These are phyloP conservation scores for Annona cherimola DNA, from an alignment of 164 flowering plant genomes.

Conservation along the genomic window DNA sequence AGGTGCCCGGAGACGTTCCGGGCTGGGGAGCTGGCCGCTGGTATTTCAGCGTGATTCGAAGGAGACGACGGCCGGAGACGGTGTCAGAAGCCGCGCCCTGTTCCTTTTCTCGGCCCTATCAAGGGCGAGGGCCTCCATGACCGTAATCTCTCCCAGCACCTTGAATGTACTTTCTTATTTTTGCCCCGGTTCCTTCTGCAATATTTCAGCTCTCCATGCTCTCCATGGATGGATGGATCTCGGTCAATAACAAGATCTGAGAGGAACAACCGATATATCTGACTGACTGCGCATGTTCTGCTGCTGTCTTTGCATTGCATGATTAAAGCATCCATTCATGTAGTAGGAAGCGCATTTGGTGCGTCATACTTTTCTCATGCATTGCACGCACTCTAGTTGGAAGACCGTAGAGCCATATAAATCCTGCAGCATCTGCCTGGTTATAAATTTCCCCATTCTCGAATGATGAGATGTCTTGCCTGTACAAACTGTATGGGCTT, in stretches of 20 bases:
- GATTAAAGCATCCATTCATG: too few relatives aligned
- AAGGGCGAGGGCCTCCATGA: constrained; percentile 29
- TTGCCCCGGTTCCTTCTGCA: neutral
- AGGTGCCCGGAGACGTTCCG: constrained; percentile 15
- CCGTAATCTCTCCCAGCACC: constrained; percentile 25
- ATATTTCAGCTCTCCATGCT: constrained; percentile 1
- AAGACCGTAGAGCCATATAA: constrained; percentile 80
- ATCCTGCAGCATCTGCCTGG: constrained; percentile 97
- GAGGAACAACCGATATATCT: too few relatives aligned
- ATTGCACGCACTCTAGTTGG: constrained; percentile 88
- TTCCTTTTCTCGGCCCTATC: constrained; percentile 20
- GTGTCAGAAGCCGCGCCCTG: constrained; percentile 17
- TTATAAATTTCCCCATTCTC: constrained; percentile 74
- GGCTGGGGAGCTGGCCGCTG: constrained; percentile 13
- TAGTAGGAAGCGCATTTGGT: too few relatives aligned
- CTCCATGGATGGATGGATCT: too few relatives aligned
- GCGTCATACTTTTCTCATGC: constrained; percentile 69
- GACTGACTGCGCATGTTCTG: too few relatives aligned
- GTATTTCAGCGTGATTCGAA: neutral
- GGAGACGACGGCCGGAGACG: constrained; percentile 11
- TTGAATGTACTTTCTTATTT: constrained; percentile 24
- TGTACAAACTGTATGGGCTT: constrained; percentile 75
- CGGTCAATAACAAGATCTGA: too few relatives aligned
- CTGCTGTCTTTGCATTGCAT: too few relatives aligned
- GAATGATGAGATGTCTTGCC: constrained; percentile 86